Evolutionary conservation across 768 basidiomycete genomes (phyloP).

Genomic region (Mycena indigotica): DNA sequence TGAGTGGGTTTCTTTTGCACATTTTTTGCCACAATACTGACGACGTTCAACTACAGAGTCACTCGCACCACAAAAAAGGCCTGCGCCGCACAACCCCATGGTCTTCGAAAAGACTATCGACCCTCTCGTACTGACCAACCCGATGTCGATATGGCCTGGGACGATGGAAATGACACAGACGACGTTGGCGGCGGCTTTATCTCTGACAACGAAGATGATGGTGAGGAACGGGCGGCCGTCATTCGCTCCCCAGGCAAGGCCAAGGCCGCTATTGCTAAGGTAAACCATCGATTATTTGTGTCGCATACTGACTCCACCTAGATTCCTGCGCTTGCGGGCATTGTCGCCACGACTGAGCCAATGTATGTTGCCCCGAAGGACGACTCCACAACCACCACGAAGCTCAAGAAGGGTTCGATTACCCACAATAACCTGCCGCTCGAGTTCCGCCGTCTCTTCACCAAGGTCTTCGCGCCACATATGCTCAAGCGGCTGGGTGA

Average conservation of each 20-base stretch:
- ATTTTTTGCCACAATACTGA: background rate
- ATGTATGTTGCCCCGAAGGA: no score
- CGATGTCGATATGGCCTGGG: background rate
- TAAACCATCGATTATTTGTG: no score
- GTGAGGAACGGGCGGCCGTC: background rate
- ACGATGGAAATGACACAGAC: background rate
- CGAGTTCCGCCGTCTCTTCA: no score
- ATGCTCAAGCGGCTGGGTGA: no score
- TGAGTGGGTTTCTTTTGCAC: background rate
- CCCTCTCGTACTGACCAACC: background rate
- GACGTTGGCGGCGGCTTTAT: background rate
- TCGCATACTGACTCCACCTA: no score
- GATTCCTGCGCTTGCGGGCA: no score
- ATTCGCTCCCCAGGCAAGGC: background rate
- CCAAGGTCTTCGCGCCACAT: no score
- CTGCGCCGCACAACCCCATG: background rate
- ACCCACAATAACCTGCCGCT: no score
- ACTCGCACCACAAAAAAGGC: background rate
- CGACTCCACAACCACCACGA: no score
- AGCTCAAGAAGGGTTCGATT: no score
- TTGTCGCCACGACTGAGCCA: no score
- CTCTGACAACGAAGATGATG: background rate
- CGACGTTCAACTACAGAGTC: background rate
- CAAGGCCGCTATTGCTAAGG: no score
- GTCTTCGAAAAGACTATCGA: background rate